Percentiles rank a stretch among this genome's conserved stretches.
Conservation (phyloP, 1,139 yeast genomes). For the Yamadazyma friedrichii region DNA sequence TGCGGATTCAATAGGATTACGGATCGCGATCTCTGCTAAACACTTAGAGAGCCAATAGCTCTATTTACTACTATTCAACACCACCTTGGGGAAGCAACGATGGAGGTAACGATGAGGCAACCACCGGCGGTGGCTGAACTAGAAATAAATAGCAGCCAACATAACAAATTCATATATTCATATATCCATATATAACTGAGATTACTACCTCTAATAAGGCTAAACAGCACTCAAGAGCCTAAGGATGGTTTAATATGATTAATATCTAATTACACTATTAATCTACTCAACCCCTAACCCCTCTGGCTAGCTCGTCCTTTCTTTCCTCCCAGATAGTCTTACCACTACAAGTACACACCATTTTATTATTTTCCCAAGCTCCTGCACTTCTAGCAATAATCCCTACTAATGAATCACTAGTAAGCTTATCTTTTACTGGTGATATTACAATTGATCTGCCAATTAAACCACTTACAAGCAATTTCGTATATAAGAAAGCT, state of each 20-base stretch:
- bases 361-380: constrained; percentile 92
- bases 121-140: too few relatives aligned
- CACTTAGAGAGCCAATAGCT: neutral
- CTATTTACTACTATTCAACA: neutral
- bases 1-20: neutral
- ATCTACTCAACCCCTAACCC: constrained; percentile 7
- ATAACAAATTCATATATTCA: neutral
- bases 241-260: too few relatives aligned
- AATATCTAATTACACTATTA: too few relatives aligned
- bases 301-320: constrained; percentile 38
- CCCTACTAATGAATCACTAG: constrained; percentile 61
- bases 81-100: too few relatives aligned
- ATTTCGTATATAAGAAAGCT: constrained; percentile 56
- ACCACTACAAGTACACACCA: constrained; percentile 92
- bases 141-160: too few relatives aligned
- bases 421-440: constrained; percentile 34
- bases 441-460: constrained; percentile 79
- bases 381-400: constrained; percentile 97
- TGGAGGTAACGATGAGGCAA: too few relatives aligned
- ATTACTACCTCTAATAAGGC: too few relatives aligned
- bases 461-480: constrained; percentile 62
- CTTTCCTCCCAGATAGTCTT: constrained; percentile 96
- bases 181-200: neutral
- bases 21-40: neutral
- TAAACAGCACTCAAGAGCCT: too few relatives aligned